phyloP scores from a whole-genome alignment of 1,139 yeast species.

The Suhomyces bribrorum region DNA sequence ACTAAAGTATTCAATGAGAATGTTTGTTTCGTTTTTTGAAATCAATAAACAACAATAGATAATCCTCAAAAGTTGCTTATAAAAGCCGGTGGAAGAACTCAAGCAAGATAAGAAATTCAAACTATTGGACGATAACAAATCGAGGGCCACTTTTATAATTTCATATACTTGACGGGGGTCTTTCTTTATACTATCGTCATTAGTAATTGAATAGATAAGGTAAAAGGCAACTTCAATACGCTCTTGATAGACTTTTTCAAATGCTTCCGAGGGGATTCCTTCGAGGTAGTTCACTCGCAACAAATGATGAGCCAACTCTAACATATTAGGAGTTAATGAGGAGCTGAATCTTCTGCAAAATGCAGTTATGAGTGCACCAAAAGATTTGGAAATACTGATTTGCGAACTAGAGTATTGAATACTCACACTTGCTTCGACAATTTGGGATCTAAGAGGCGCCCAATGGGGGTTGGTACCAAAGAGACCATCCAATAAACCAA shows the following conservation, averaged over 20 bases:
- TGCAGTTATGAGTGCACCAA: slow-evolving; percentile 77
- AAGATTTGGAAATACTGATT: slow-evolving; percentile 66
- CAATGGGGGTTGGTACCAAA: slow-evolving; percentile 52
- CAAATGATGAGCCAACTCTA: slow-evolving; percentile 50
- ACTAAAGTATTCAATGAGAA: slow-evolving; percentile 51
- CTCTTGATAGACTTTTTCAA: slow-evolving; percentile 56
- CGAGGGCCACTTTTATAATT: slow-evolving; percentile 41
- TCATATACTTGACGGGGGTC: slow-evolving; percentile 34
- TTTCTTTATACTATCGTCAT: slow-evolving; percentile 25
- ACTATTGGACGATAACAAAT: slow-evolving; percentile 47
- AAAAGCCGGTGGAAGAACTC: slow-evolving; percentile 41
- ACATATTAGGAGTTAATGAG: slow-evolving; percentile 35
- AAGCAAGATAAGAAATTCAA: slow-evolving; percentile 47
- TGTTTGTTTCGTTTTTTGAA: slow-evolving; percentile 37
- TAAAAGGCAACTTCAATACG: slow-evolving; percentile 73
- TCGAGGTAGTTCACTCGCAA: slow-evolving; percentile 54
- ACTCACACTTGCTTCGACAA: slow-evolving; percentile 62
- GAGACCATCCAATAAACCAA: slow-evolving; percentile 62
- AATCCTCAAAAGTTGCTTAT: slow-evolving; percentile 63
- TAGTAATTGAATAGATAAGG: slow-evolving; percentile 52
- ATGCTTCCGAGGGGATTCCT: slow-evolving; percentile 51
- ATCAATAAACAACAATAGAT: slow-evolving; percentile 50
- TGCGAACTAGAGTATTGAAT: slow-evolving; percentile 69
- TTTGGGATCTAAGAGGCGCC: slow-evolving; percentile 50
- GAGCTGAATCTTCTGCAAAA: slow-evolving; percentile 47